phyloP scores from a whole-genome alignment of 208 protist genomes.

The Entamoeba moshkovskii region DNA sequence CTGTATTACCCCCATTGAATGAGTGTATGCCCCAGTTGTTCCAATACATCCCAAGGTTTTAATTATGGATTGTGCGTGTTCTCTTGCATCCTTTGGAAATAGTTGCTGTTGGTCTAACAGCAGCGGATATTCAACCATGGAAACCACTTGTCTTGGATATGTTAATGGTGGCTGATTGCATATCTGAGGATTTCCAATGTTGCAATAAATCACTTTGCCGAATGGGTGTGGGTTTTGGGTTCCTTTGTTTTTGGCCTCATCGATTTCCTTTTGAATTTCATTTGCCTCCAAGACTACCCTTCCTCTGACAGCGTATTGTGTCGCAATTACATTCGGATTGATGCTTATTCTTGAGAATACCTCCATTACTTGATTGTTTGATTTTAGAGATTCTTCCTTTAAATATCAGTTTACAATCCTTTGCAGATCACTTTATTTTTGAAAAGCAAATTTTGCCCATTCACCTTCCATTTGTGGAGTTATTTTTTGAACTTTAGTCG shows the following conservation, averaged over 20 bases:
- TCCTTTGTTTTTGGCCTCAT: conserved; percentile 3
- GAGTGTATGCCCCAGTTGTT: conserved; percentile 29
- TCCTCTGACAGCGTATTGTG: conserved; percentile 65
- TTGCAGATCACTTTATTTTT: no score
- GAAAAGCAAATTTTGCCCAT: no score
- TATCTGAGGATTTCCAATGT: conserved; percentile 94
- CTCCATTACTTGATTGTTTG: no score
- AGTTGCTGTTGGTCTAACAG: conserved; percentile 41
- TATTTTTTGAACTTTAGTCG: no score
- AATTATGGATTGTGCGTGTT: conserved; percentile 49
- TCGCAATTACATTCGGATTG: conserved; percentile 13
- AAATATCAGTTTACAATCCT: no score
- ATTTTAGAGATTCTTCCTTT: no score
- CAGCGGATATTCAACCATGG: conserved; percentile 47
- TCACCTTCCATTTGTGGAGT: no score
- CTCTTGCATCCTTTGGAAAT: conserved; percentile 66
- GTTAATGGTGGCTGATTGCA: conserved; percentile 80
- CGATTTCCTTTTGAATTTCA: conserved; percentile 35
- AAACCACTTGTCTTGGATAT: conserved; percentile 66
- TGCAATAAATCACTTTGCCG: conserved; percentile 79
- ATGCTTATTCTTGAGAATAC: neutral
- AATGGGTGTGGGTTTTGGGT: conserved; percentile 43
- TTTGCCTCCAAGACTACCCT: conserved; percentile 45
- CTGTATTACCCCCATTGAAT: conserved; percentile 53
- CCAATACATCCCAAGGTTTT: conserved; percentile 48